Evolutionary conservation across 768 basidiomycete genomes (phyloP).

Genomic region (Leucosporidium scottii): DNA sequence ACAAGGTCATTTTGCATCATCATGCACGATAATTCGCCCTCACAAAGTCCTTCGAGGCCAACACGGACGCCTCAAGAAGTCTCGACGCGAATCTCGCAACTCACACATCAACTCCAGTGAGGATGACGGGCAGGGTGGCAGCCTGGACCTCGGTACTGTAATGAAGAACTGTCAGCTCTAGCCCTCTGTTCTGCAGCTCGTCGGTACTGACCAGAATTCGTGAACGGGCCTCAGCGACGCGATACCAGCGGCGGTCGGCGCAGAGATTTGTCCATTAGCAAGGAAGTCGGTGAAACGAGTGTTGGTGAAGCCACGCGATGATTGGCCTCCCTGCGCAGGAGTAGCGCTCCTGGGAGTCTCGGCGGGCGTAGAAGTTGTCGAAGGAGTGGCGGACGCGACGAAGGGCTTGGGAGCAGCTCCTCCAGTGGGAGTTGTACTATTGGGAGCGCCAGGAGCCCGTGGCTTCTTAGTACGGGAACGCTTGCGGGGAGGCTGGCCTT

Average conservation of each 20-base stretch:
- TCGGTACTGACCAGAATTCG: not conserved
- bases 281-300: slow-evolving; percentile 1
- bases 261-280: not conserved
- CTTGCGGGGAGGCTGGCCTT: too few relatives aligned
- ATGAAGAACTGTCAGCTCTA: not conserved
- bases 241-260: not conserved
- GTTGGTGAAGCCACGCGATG: not conserved
- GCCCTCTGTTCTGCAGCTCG: not conserved
- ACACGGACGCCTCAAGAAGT: too few relatives aligned
- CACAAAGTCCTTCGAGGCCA: not conserved
- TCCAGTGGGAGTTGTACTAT: not conserved
- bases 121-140: slow-evolving; percentile 28
- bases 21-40: not conserved
- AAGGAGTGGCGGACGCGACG: not conserved
- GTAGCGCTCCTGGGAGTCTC: not conserved
- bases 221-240: slow-evolving; percentile 1
- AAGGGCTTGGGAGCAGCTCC: not conserved
- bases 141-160: slow-evolving; percentile 32
- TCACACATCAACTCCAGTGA: slow-evolving; percentile 27
- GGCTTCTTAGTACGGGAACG: not conserved
- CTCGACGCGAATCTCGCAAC: not conserved
- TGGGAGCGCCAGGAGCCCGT: too few relatives aligned
- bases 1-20: too few relatives aligned
- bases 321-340: not conserved
- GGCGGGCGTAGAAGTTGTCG: not conserved